Evolutionary conservation across 2,329 filamentous ascomycete genomes (phyloP).

Genomic region (Mycosphaerella arachidis): DNA sequence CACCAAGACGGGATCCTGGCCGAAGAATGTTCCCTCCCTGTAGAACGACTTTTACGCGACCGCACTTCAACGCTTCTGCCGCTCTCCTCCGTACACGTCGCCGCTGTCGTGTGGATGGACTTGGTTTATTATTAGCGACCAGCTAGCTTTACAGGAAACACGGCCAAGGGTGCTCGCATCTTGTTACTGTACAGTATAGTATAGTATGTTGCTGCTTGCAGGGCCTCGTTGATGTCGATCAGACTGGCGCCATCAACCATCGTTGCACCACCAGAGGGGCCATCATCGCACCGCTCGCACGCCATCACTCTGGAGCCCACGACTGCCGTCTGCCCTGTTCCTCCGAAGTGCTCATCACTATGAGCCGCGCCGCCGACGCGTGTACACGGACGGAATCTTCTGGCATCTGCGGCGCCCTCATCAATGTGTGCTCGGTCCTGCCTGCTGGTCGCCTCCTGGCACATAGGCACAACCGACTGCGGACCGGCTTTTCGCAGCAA

Average conservation of each 20-base stretch:
- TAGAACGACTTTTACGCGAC: too few species aligned
- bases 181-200: not conserved
- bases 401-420: not conserved
- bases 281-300: not conserved
- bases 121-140: too few species aligned
- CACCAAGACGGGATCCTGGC: too few species aligned
- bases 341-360: not conserved
- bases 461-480: not conserved
- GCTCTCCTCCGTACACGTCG: too few species aligned
- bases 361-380: not conserved
- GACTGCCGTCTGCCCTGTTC: too few species aligned
- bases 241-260: not conserved
- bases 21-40: too few species aligned
- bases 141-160: not conserved
- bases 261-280: not conserved
- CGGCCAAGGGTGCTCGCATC: not conserved
- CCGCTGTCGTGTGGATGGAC: too few species aligned
- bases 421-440: not conserved
- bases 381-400: not conserved
- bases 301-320: not conserved
- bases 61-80: too few species aligned
- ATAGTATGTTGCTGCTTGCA: too few species aligned
- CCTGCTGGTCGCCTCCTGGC: not conserved
- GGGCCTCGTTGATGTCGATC: not conserved
- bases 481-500: not conserved